Evolutionary conservation across 176 grass and related monocot species (phyloP).

Genomic region (Alloteropsis semialata): DNA sequence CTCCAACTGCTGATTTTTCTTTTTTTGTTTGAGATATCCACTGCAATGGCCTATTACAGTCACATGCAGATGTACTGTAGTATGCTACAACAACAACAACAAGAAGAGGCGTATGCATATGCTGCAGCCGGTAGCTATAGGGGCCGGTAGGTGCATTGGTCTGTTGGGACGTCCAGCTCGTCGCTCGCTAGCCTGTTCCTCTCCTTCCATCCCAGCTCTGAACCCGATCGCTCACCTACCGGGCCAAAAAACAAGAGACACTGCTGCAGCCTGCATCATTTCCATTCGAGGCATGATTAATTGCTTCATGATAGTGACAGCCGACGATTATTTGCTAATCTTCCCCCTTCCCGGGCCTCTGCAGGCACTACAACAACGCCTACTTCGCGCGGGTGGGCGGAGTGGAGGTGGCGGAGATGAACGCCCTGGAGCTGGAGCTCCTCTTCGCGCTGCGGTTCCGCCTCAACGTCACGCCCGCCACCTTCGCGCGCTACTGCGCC

Average conservation of each 20-base stretch:
- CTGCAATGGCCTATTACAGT: not conserved
- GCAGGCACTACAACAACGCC: constrained; percentile 75
- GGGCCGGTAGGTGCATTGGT: not conserved
- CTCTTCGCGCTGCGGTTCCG: constrained; percentile 70
- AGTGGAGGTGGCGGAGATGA: constrained; percentile 65
- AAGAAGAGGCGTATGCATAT: not conserved
- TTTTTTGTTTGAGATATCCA: not conserved
- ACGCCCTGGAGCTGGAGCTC: constrained; percentile 60
- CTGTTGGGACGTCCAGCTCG: constrained; percentile 30
- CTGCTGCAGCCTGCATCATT: no score
- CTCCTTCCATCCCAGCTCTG: not conserved
- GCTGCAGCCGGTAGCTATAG: not conserved
- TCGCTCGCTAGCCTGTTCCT: constrained; percentile 3
- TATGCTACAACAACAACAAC: not conserved
- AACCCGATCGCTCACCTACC: constrained; percentile 37
- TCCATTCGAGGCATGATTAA: not conserved
- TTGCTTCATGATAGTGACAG: not conserved
- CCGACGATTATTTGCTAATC: not conserved
- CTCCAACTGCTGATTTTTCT: not conserved
- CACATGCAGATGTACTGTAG: constrained; percentile 10
- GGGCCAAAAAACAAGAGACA: not conserved
- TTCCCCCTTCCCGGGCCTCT: not conserved
- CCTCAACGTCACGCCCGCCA: constrained; percentile 54
- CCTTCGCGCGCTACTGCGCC: constrained; percentile 60
- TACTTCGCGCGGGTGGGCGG: constrained; percentile 70